Base-by-base conservation (phyloP, 1,284 basidiomycete species). In the Ceratorhiza oryzae-sativae region DNA sequence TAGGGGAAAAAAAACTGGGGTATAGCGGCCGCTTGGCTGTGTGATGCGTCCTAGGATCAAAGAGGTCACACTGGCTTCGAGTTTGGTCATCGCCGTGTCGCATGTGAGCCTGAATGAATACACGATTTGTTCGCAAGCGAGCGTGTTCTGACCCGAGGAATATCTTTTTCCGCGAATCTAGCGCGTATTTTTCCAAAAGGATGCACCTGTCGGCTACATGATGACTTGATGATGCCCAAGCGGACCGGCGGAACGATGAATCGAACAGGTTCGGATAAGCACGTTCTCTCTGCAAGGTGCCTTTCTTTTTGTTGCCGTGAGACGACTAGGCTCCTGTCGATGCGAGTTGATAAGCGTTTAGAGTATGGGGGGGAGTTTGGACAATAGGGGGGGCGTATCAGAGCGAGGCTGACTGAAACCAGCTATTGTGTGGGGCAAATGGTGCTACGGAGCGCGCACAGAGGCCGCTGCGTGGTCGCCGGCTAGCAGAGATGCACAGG, bases 331-430 rank as follows among this genome's bases (percentile, higher is more conserved):
- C 2, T 34, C 39, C 5, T 30, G n/a, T 15, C 4, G 55, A 58
- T n/a, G 55, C 36, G 32, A 58, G 27, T 36, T 30, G 55, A 36
- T 39, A 58, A 25, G n/a, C 55, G n/a, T 58, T 58, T 58, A 36
- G 32, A 36, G 32, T 58, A 34, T 20, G 18, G 55, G 49, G 12
- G 6, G 49, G 18, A 39, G 36, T 39, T 6, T 13, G n/a, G 55
- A 58, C 55, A 58, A 58, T 58, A 23, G n/a, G 32, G 8, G 3
- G 55, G 12, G 32, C 4, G 27, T 15, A 58, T 36, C 55, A 58
- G 36, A 45, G 42, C 15, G 42, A 9, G 13, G 32, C 23, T 10
- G 55, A 25, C 30, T 39, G 55, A 58, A 56, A 56, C 53, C n/a
- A n/a, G 13, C 32, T n/a, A 58, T 58, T 58, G 55, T 58, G 27